Evolutionary conservation across 1,284 basidiomycete species (phyloP).

Genomic region (Leccinum griseonigrum): DNA sequence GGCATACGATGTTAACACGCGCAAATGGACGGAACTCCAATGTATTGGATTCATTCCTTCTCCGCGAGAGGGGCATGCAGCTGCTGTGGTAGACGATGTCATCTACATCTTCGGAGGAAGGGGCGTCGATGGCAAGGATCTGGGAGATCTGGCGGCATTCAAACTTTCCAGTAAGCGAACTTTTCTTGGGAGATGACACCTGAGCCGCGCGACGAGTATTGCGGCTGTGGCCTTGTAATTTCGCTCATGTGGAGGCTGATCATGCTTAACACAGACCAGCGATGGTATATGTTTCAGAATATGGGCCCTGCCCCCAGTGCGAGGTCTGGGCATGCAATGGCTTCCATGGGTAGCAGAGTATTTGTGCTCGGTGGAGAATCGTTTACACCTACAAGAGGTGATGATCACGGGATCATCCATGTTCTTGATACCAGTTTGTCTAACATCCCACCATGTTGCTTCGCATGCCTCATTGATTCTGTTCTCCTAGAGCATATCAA

Average conservation of each 20-base stretch:
- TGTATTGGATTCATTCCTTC: constrained; percentile 98
- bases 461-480: constrained; percentile 3
- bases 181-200: background rate
- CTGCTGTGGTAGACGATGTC: constrained; percentile 95
- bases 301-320: constrained; percentile 95
- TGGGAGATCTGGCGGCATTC: constrained; percentile 95
- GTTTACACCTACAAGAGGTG: constrained; percentile 68
- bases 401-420: constrained; percentile 84
- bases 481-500: constrained; percentile 79
- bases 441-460: constrained; percentile 5
- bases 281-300: constrained; percentile 99
- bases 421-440: constrained; percentile 89
- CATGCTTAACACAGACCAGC: constrained; percentile 47
- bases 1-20: constrained; percentile 86
- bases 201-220: background rate
- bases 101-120: constrained; percentile 98
- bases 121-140: constrained; percentile 95
- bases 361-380: constrained; percentile 96
- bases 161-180: constrained; percentile 83
- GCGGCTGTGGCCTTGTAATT: background rate
- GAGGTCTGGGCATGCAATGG: constrained; percentile 94
- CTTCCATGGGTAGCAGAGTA: constrained; percentile 83
- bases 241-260: constrained; percentile 11
- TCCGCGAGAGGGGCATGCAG: constrained; percentile 95
- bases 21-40: constrained; percentile 88